These are phyloP conservation scores for Candida coquimbonensis DNA, from an alignment of 805 yeast species.

Conservation along the genomic window DNA sequence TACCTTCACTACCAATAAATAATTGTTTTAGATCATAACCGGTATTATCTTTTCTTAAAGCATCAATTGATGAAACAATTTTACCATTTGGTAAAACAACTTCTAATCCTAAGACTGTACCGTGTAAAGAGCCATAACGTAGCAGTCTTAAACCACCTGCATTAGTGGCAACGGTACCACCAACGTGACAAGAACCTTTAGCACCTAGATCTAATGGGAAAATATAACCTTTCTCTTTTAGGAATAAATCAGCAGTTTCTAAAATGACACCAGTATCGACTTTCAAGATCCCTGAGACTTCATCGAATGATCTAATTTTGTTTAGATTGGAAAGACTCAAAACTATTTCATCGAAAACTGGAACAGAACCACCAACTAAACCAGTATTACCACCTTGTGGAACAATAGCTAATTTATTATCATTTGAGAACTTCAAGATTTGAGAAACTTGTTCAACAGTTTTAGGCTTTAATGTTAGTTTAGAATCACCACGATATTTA, in stretches of 20 bases:
- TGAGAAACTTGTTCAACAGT: constrained; percentile 69
- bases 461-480: constrained; percentile 75
- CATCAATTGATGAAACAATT: constrained; percentile 68
- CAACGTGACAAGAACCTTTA: constrained; percentile 93
- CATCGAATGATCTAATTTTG: constrained; percentile 75
- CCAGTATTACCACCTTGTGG: constrained; percentile 99
- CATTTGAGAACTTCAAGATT: constrained; percentile 76
- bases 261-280: constrained; percentile 88
- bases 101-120: constrained; percentile 84
- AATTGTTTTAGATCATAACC: constrained; percentile 91
- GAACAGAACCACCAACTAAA: constrained; percentile 89
- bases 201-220: constrained; percentile 95
- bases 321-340: constrained; percentile 65
- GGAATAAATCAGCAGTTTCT: constrained; percentile 73
- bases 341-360: constrained; percentile 86
- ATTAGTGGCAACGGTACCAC: constrained; percentile 92
- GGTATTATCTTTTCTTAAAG: constrained; percentile 90
- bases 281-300: constrained; percentile 76
- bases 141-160: constrained; percentile 91
- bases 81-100: constrained; percentile 91
- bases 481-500: constrained; percentile 84
- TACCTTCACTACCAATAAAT: constrained; percentile 92
- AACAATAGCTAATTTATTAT: constrained; percentile 69
- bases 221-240: constrained; percentile 78
- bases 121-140: constrained; percentile 89